phyloP scores from a whole-genome alignment of 2,329 filamentous ascomycete species.

The Alternaria brassicae region DNA sequence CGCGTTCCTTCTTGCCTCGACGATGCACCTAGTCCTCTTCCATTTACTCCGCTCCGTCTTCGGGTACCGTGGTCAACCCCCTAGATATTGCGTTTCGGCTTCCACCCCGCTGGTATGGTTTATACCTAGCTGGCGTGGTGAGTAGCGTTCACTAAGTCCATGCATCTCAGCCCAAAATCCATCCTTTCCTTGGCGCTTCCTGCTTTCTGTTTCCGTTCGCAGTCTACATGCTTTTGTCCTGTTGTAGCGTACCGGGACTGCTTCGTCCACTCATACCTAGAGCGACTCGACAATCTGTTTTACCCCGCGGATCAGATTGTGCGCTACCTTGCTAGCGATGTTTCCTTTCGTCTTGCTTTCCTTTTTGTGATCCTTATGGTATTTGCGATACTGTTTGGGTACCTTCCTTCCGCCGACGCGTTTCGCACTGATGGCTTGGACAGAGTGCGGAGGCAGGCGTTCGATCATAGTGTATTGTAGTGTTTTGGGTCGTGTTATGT shows the following conservation, averaged over 20 bases:
- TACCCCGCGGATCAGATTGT: not conserved
- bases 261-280: not conserved
- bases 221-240: not conserved
- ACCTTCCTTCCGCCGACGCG: constrained; percentile 25
- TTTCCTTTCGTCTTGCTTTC: constrained; percentile 2
- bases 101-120: not conserved
- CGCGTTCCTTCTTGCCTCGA: not conserved
- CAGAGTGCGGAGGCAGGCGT: constrained; percentile 24
- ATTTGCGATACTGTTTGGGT: constrained; percentile 27
- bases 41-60: not conserved
- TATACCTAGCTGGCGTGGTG: not conserved
- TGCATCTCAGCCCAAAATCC: not conserved
- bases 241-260: not conserved
- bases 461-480: constrained; percentile 5
- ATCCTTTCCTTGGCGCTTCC: not conserved
- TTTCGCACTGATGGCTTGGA: constrained; percentile 23
- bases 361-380: constrained; percentile 16
- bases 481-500: not conserved
- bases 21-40: not conserved
- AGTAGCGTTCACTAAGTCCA: not conserved
- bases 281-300: constrained; percentile 7
- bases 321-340: constrained; percentile 5
- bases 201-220: not conserved
- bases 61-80: not conserved
- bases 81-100: not conserved